Conservation (phyloP, 306 rosid genomes). For the Nissolia schottii region DNA sequence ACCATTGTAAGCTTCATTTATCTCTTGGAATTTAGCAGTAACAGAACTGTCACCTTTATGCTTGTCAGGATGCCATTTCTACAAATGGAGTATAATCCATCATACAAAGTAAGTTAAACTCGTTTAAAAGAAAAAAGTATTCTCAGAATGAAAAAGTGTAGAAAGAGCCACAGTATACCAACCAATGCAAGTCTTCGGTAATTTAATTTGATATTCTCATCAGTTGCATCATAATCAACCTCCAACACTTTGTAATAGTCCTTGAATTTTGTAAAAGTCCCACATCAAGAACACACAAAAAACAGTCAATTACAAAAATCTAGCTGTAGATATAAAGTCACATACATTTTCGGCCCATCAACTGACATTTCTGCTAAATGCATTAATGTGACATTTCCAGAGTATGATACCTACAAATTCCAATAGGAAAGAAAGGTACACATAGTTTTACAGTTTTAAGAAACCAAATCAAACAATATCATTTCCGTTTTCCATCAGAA, state of each 20-base stretch:
- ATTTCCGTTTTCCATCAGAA: neutral
- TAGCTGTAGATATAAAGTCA: neutral
- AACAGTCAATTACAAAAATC: neutral
- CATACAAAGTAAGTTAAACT: constrained; percentile 16
- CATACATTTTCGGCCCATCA: neutral
- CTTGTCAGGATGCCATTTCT: constrained; percentile 91
- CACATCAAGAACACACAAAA: constrained; percentile 20
- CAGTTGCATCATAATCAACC: constrained; percentile 74
- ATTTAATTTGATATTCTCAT: constrained; percentile 60
- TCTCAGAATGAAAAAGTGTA: neutral
- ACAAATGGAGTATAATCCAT: constrained; percentile 28
- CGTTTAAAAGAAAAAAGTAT: neutral
- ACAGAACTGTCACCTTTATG: constrained; percentile 48
- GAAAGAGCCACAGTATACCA: constrained; percentile 19
- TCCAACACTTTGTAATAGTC: constrained; percentile 71
- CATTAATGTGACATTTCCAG: neutral
- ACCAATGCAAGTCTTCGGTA: constrained; percentile 75
- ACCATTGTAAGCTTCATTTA: constrained; percentile 73
- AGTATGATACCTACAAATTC: neutral
- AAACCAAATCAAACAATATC: neutral
- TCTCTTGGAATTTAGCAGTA: constrained; percentile 74
- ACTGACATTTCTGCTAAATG: neutral
- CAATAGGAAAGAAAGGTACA: neutral
- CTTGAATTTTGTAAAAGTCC: constrained; percentile 30
- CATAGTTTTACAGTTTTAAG: neutral